Conservation (phyloP, 169 alveolate species). For the Fabrea salina region DNA sequence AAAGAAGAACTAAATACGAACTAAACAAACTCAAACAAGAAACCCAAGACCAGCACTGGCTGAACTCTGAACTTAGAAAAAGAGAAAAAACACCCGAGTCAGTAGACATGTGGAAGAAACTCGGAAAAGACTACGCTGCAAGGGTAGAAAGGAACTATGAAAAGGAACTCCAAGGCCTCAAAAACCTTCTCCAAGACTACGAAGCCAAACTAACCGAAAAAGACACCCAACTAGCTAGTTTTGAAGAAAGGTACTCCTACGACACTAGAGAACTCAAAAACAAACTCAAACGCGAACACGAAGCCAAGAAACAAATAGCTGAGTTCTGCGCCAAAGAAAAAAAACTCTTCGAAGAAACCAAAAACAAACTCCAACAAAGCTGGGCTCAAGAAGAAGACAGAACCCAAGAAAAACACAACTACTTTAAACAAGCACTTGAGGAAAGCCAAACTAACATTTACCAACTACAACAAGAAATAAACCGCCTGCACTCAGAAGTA, state of each 20-base stretch:
- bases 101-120: constrained; percentile 20
- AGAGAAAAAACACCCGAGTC: no score
- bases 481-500: not conserved
- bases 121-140: not conserved
- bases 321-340: constrained; percentile 15
- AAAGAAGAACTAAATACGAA: no score
- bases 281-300: not conserved
- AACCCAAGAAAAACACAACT: not conserved
- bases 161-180: not conserved
- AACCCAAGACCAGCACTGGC: no score
- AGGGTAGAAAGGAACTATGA: not conserved
- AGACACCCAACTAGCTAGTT: not conserved
- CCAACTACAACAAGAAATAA: not conserved
- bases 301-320: not conserved
- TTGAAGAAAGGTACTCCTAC: not conserved
- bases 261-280: not conserved
- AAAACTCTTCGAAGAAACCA: not conserved
- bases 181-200: not conserved
- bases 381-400: not conserved
- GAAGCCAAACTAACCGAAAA: not conserved
- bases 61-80: no score
- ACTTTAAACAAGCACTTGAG: not conserved
- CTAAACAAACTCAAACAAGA: no score
- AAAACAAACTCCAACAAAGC: not conserved
- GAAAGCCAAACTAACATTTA: not conserved